phyloP scores from a whole-genome alignment of 2,329 filamentous ascomycete species.

The Penicillium nordicum region DNA sequence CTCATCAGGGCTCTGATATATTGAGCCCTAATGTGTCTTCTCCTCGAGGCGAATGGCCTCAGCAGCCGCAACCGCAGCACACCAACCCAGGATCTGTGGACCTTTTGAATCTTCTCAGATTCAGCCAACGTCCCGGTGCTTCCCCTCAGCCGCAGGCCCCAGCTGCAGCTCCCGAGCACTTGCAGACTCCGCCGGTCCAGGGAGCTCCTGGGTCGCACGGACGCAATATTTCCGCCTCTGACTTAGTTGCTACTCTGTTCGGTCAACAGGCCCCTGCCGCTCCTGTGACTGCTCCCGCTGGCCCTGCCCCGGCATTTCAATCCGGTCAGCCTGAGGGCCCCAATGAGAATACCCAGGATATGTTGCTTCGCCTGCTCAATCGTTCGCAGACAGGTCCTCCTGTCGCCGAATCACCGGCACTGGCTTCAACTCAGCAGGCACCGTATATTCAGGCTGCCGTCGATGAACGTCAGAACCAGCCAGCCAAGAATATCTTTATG shows the following conservation, averaged over 20 bases:
- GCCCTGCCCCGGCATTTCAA: constrained; percentile 23
- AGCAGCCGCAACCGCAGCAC: constrained; percentile 38
- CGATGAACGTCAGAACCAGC: constrained; percentile 14
- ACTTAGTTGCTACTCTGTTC: constrained; percentile 57
- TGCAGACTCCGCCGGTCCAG: constrained; percentile 27
- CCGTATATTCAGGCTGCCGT: constrained; percentile 24
- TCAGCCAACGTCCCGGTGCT: constrained; percentile 49
- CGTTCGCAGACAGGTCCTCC: constrained; percentile 54
- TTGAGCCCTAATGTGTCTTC: constrained; percentile 55
- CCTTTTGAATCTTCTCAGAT: constrained; percentile 64
- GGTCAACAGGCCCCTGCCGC: constrained; percentile 40
- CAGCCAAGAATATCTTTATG: constrained; percentile 7
- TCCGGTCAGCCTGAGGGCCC: constrained; percentile 24
- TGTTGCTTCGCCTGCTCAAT: constrained; percentile 81
- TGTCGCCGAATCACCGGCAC: constrained; percentile 37
- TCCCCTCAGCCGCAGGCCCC: constrained; percentile 29
- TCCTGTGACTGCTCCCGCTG: constrained; percentile 28
- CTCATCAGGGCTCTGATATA: constrained; percentile 56
- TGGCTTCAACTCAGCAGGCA: constrained; percentile 35
- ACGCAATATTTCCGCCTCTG: constrained; percentile 52
- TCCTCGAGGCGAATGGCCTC: constrained; percentile 42
- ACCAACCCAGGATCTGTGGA: constrained; percentile 51
- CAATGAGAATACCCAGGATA: constrained; percentile 70
- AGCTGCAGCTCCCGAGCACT: constrained; percentile 24
- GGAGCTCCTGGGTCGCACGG: constrained; percentile 30